Evolutionary conservation across 2,329 filamentous ascomycete species (phyloP).

Genomic region (Rasamsonia emersonii): DNA sequence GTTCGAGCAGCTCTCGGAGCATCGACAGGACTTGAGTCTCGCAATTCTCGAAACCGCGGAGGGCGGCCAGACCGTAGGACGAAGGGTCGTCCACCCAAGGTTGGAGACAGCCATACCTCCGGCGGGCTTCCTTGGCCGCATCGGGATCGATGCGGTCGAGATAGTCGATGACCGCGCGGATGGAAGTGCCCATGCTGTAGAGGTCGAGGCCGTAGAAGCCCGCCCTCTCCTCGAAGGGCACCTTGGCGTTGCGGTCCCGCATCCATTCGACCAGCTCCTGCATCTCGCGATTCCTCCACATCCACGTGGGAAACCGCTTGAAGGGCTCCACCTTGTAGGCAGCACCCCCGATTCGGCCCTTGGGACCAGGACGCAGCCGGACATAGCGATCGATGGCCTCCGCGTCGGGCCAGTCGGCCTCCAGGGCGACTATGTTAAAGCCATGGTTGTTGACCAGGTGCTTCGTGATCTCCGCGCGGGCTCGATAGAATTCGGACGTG

Average conservation of each 20-base stretch:
- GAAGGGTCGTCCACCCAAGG: conserved; percentile 44
- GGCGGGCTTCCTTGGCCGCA: conserved; percentile 36
- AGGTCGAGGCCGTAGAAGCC: conserved; percentile 47
- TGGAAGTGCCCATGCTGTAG: conserved; percentile 41
- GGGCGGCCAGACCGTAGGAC: conserved; percentile 39
- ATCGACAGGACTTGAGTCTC: conserved; percentile 39
- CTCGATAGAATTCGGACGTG: conserved; percentile 48
- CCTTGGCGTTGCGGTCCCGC: conserved; percentile 32
- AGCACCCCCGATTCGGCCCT: conserved; percentile 21
- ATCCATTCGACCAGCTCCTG: conserved; percentile 46
- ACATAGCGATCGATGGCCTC: conserved; percentile 45
- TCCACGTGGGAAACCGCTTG: conserved; percentile 46
- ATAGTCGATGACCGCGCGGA: conserved; percentile 41
- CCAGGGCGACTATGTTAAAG: conserved; percentile 44
- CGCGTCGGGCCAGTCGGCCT: conserved; percentile 49
- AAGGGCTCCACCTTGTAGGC: conserved; percentile 32
- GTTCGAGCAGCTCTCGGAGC: conserved; percentile 36
- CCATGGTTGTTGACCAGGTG: conserved; percentile 42
- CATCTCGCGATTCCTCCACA: conserved; percentile 48
- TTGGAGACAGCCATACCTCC: conserved; percentile 39
- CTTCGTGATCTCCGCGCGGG: conserved; percentile 45
- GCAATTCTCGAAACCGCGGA: conserved; percentile 36
- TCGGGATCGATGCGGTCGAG: conserved; percentile 38
- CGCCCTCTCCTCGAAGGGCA: conserved; percentile 21
- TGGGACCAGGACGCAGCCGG: conserved; percentile 33